Percentiles rank a stretch among this genome's conserved stretches.
These are phyloP conservation scores for Cordyceps pruinosa DNA, from an alignment of 2,329 filamentous ascomycete genomes.

Conservation along the genomic window DNA sequence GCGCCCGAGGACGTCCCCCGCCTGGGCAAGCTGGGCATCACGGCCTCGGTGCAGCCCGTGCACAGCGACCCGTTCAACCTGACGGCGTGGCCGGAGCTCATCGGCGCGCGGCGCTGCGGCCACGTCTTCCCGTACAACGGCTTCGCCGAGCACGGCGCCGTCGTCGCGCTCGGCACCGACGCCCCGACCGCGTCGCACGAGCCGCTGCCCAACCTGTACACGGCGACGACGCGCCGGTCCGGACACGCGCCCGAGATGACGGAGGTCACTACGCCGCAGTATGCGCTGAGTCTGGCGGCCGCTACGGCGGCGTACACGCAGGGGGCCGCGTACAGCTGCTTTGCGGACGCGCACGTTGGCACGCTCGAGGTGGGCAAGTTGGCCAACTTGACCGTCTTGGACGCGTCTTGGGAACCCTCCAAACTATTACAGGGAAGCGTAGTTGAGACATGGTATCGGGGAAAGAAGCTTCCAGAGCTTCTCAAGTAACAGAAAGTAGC, in stretches of 20 bases:
- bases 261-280: constrained; percentile 41
- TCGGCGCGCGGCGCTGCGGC: constrained; percentile 43
- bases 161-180: constrained; percentile 48
- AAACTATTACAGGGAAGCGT: constrained; percentile 39
- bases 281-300: constrained; percentile 41
- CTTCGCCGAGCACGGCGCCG: constrained; percentile 43
- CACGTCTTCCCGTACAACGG: constrained; percentile 55
- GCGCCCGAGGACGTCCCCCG: constrained; percentile 46
- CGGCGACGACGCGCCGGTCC: constrained; percentile 45
- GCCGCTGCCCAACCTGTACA: constrained; percentile 46
- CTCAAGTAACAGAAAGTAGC: background rate
- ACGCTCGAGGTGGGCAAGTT: constrained; percentile 42
- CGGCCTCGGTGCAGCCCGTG: constrained; percentile 49
- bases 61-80: constrained; percentile 51
- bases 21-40: constrained; percentile 50
- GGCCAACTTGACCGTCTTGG: constrained; percentile 45
- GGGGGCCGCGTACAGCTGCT: constrained; percentile 46
- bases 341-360: constrained; percentile 43
- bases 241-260: constrained; percentile 35
- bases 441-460: constrained; percentile 40
- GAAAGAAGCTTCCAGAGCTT: background rate
- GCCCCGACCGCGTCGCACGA: constrained; percentile 47
- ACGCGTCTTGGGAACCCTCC: constrained; percentile 41
- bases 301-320: constrained; percentile 42
- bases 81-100: constrained; percentile 45